A percentile compares a stretch with the other conserved stretches of the same genome.
phyloP scores from a whole-genome alignment of 306 rosid genomes.

The Clitoria ternatea region DNA sequence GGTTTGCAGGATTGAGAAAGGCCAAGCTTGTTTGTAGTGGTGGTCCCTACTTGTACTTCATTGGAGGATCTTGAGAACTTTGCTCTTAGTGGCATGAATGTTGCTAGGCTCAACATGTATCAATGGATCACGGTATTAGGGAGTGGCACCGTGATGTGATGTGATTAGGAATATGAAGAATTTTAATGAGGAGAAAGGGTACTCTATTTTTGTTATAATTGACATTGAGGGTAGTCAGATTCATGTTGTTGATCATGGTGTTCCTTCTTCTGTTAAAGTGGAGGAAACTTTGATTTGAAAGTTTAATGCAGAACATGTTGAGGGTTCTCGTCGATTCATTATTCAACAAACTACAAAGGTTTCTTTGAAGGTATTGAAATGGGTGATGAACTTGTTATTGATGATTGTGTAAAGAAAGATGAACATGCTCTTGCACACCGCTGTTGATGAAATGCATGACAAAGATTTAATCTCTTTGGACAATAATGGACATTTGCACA shows the following conservation, averaged over 20 bases:
- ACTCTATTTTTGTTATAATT: slow-evolving; percentile 75
- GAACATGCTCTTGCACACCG: no score
- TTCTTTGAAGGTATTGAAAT: slow-evolving; percentile 80
- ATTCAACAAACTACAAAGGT: slow-evolving; percentile 66
- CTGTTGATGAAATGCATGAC: no score
- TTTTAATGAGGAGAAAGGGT: slow-evolving; percentile 63
- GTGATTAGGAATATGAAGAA: slow-evolving; percentile 69
- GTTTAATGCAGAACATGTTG: slow-evolving; percentile 58
- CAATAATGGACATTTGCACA: no score
- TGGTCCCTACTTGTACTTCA: slow-evolving; percentile 69
- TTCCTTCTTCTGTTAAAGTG: slow-evolving; percentile 71
- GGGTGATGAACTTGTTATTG: slow-evolving; percentile 80
- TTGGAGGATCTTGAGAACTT: slow-evolving; percentile 70
- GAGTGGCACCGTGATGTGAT: slow-evolving; percentile 82
- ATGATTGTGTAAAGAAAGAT: no score
- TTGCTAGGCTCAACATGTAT: slow-evolving; percentile 90
- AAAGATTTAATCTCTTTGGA: no score
- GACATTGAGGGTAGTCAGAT: slow-evolving; percentile 91
- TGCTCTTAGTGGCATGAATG: slow-evolving; percentile 82
- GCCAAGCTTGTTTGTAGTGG: slow-evolving; percentile 83
- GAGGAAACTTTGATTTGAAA: slow-evolving; percentile 72
- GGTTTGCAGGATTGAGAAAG: slow-evolving; percentile 80
- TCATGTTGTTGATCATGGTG: slow-evolving; percentile 88
- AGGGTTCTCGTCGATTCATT: slow-evolving; percentile 72
- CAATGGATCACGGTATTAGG: slow-evolving; percentile 69